Evolutionary conservation across 2,329 filamentous ascomycete species (phyloP), one percentile per base, ranked within the genome.

Genomic region (Pseudocercospora macadamiae): DNA sequence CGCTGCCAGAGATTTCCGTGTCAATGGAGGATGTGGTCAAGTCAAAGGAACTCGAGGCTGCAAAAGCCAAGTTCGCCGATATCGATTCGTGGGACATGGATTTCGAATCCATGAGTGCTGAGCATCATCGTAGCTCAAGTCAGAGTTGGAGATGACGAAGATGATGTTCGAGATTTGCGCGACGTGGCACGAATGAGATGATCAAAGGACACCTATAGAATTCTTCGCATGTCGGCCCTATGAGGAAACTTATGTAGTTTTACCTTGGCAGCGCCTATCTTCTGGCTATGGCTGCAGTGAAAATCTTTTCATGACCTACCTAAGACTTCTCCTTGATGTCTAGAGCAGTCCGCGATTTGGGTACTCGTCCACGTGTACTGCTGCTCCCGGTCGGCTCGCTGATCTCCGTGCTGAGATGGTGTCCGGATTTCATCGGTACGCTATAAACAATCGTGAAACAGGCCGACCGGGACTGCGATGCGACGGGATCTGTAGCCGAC

Each of bases 21-120:
- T 67, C 26, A 67, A 71, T 74, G 63, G 61, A 67, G 4, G 73
- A 73, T 14, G 67, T 60, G 60, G 68, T 69, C 9, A 64, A 68
- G 49, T 72, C 69, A 37, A 67, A 65, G 23, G 75, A 77, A 64
- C 67, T 82, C 32, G 73, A 74, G 61, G 76, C 71, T 1, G 77
- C 77, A 23, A 75, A 74, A 62, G 74, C 76, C 64, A 80, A 80
- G 64, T 82, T 82, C 62, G 76, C 73, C 23, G 79, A 80, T 55
- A 75, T 82, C 4, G 80, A 82, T 65, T 68, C 75, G 21, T 81
- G 78, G 72, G 79, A 81, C 59, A 73, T 82, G 70, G 78, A 80
- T 47, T 82, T 81, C 66, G 80, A 81, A 70, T 80, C 74, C 54
- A 75, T 80, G 62, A 80, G 75, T 53, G 72, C 76, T 30, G 77